phyloP scores from a whole-genome alignment of 345 rosid species.

The Populus ilicifolia region DNA sequence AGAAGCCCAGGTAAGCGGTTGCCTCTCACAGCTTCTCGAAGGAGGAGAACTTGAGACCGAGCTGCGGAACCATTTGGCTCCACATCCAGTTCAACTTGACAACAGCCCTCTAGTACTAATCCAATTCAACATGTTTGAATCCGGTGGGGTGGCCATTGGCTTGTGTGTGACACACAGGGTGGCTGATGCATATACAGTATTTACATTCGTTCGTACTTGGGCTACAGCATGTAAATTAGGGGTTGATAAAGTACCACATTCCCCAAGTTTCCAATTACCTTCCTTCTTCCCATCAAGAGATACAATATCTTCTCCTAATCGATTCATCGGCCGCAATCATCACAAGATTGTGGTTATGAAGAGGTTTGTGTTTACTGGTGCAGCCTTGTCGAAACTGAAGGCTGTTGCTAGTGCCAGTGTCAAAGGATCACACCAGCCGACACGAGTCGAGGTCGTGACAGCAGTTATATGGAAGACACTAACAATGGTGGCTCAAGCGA shows the following conservation, averaged over 20 bases:
- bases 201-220: background rate
- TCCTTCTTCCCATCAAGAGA: background rate
- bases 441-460: background rate
- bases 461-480: background rate
- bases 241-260: background rate
- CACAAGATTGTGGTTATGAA: background rate
- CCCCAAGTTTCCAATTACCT: background rate
- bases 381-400: background rate
- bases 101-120: background rate
- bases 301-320: background rate
- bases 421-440: background rate
- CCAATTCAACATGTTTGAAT: background rate
- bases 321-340: background rate
- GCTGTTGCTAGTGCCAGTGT: background rate
- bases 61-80: background rate
- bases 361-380: background rate
- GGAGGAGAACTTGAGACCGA: background rate
- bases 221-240: background rate
- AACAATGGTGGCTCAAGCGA: background rate
- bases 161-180: background rate
- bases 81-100: background rate
- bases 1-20: background rate
- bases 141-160: background rate
- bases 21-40: background rate
- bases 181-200: background rate